Conservation (phyloP, 1,139 yeast species). For the Kurtzmaniella quercitrusa region DNA sequence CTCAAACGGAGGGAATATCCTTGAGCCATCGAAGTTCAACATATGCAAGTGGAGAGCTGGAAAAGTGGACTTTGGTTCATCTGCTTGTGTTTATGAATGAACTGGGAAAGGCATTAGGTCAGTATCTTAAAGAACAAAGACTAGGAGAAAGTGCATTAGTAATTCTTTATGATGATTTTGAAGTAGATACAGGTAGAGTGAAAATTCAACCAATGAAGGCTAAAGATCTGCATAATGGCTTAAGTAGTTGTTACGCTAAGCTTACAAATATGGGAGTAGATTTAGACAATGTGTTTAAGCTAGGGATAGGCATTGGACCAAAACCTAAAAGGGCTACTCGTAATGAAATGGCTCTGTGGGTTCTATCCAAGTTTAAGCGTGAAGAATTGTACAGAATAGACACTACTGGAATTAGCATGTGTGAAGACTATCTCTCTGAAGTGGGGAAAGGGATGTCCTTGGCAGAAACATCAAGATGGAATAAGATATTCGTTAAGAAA, state of each 20-base stretch:
- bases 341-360: conserved; percentile 40
- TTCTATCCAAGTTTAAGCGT: conserved; percentile 24
- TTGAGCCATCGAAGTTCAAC: not conserved
- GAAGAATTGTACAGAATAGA: conserved; percentile 17
- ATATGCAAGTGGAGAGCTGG: conserved; percentile 1
- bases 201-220: conserved; percentile 25
- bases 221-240: conserved; percentile 41
- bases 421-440: conserved; percentile 4
- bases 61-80: conserved; percentile 11
- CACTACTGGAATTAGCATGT: conserved; percentile 3
- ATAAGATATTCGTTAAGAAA: conserved; percentile 5
- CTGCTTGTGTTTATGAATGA: conserved; percentile 43
- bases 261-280: conserved; percentile 17
- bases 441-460: not conserved
- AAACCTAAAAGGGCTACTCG: conserved; percentile 32
- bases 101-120: conserved; percentile 26
- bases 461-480: conserved; percentile 5
- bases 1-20: conserved; percentile 17
- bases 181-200: conserved; percentile 25
- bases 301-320: conserved; percentile 45
- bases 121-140: conserved; percentile 15
- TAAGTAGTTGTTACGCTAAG: conserved; percentile 11
- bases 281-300: conserved; percentile 18
- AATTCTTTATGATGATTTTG: conserved; percentile 40
- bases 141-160: conserved; percentile 13